Evolutionary conservation across 1,284 basidiomycete genomes (phyloP).

Genomic region (Moesziomyces antarcticus): DNA sequence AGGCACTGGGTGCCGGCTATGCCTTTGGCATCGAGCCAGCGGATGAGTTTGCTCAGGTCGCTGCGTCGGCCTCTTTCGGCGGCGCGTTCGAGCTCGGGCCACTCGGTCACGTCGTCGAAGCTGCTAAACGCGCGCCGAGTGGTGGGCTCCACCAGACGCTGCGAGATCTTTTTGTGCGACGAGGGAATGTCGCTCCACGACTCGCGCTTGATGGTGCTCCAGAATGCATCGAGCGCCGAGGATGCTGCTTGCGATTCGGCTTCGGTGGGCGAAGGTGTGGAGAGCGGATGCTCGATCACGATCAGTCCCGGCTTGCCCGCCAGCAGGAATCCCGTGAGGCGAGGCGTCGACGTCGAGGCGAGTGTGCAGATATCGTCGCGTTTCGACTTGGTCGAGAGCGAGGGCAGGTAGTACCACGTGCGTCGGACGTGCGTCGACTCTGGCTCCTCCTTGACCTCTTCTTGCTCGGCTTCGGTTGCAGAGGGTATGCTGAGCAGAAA

Average conservation of each 20-base stretch:
- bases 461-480: not conserved
- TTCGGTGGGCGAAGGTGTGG: slow-evolving; percentile 13
- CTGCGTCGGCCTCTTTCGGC: slow-evolving; percentile 30
- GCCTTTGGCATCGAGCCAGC: slow-evolving; percentile 33
- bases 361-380: slow-evolving; percentile 46
- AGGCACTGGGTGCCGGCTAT: slow-evolving; percentile 22
- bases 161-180: slow-evolving; percentile 55
- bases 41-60: slow-evolving; percentile 39
- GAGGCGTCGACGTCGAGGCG: slow-evolving; percentile 22
- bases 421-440: slow-evolving; percentile 16
- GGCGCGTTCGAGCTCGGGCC: slow-evolving; percentile 30
- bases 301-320: slow-evolving; percentile 60
- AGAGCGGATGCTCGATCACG: slow-evolving; percentile 51
- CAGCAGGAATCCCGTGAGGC: slow-evolving; percentile 53
- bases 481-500: slow-evolving; percentile 10
- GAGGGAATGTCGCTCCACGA: slow-evolving; percentile 54
- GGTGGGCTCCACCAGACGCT: slow-evolving; percentile 24
- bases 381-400: slow-evolving; percentile 45
- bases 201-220: slow-evolving; percentile 44
- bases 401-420: slow-evolving; percentile 58
- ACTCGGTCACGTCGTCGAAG: slow-evolving; percentile 49
- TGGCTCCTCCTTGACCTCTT: not conserved
- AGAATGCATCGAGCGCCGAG: slow-evolving; percentile 32
- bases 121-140: slow-evolving; percentile 7
- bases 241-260: slow-evolving; percentile 7